These are phyloP conservation scores for Vinca minor DNA, from an alignment of 257 asterid species.

Conservation along the genomic window DNA sequence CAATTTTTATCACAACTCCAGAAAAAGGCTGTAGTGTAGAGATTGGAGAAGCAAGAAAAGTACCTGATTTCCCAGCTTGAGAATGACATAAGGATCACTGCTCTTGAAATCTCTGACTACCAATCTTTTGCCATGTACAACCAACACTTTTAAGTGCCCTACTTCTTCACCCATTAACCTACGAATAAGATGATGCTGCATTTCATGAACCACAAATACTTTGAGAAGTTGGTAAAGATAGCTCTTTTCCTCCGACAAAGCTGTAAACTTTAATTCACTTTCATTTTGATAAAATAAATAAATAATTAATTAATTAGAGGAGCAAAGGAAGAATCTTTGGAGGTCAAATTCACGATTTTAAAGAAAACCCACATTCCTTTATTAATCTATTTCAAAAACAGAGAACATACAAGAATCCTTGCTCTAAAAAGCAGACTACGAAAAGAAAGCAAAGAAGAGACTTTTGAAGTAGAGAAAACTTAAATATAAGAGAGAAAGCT, in stretches of 20 bases:
- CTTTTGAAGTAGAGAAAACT: not conserved
- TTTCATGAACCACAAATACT: not conserved
- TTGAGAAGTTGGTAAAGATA: not conserved
- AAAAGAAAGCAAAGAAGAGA: not conserved
- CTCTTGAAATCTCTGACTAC: constrained; percentile 42
- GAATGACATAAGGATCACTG: constrained; percentile 45
- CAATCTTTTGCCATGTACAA: constrained; percentile 29
- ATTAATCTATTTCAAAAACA: not conserved
- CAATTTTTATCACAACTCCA: not conserved
- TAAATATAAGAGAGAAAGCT: not conserved
- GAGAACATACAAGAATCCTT: not conserved
- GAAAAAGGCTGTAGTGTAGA: not conserved
- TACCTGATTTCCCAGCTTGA: constrained; percentile 40
- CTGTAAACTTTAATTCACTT: not conserved
- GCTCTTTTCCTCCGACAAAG: not conserved
- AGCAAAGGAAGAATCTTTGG: not conserved
- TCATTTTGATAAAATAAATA: no score
- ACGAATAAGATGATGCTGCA: constrained; percentile 7
- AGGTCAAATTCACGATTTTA: no score
- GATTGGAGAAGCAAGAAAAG: not conserved
- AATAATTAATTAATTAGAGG: constrained; percentile 5
- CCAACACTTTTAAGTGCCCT: constrained; percentile 36
- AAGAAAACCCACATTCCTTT: not conserved
- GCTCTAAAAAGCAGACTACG: not conserved
- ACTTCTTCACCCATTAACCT: constrained; percentile 28